Conservation (phyloP, 176 grass and related monocot species). For the bread wheat (Triticum aestivum) region DNA sequence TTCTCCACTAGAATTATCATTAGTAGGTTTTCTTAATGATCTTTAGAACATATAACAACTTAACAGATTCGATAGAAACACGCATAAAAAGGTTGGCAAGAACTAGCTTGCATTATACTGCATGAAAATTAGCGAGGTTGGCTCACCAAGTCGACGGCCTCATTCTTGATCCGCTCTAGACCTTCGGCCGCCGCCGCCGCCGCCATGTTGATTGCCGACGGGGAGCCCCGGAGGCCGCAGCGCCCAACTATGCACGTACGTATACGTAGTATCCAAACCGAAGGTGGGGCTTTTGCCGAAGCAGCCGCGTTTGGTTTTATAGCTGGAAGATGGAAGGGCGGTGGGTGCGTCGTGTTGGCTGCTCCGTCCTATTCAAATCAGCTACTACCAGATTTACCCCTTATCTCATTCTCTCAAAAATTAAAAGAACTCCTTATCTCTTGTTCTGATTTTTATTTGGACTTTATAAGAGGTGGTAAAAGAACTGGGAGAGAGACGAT, state of each 20-base stretch:
- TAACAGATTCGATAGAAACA: neutral
- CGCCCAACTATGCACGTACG: neutral
- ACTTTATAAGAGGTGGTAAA: too few species aligned
- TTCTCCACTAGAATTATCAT: neutral
- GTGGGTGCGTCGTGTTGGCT: neutral
- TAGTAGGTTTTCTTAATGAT: neutral
- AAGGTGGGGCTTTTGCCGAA: neutral
- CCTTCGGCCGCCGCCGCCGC: conserved; percentile 14
- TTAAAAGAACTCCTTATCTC: neutral
- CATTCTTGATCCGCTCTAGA: conserved; percentile 82
- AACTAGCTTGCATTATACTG: neutral
- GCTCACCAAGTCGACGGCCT: conserved; percentile 84
- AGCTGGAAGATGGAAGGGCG: conserved; percentile 6
- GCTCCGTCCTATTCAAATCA: neutral
- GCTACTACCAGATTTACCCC: neutral
- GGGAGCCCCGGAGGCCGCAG: neutral
- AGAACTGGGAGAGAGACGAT: too few species aligned
- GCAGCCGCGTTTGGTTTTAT: neutral
- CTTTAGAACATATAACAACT: neutral
- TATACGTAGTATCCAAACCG: neutral
- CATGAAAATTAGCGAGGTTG: neutral
- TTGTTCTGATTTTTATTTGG: neutral
- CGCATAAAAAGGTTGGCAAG: neutral
- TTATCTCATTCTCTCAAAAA: too few species aligned
- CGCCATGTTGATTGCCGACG: neutral